Percentiles rank a stretch among this genome's conserved stretches.
Conservation (phyloP, 805 yeast genomes). For the Candida sanyiensis region DNA sequence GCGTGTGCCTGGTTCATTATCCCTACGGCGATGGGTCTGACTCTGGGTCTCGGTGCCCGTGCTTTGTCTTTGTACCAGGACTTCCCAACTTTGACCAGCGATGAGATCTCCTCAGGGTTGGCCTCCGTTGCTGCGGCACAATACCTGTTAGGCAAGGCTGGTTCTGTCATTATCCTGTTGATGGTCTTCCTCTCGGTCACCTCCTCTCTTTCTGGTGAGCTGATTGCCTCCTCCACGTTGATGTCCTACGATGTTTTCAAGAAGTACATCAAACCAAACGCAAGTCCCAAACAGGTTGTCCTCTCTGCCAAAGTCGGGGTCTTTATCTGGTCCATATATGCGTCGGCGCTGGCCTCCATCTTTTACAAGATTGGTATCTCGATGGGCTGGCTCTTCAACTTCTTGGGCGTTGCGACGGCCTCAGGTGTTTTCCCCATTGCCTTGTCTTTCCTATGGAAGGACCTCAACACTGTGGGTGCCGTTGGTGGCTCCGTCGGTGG, state of each 20-base stretch:
- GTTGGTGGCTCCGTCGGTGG: slow-evolving; percentile 35
- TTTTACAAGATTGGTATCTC: slow-evolving; percentile 31
- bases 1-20: slow-evolving; percentile 36
- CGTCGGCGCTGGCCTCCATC: slow-evolving; percentile 35
- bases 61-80: slow-evolving; percentile 29
- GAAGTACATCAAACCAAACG: slow-evolving; percentile 37
- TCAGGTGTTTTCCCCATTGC: slow-evolving; percentile 38
- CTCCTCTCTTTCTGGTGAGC: slow-evolving; percentile 37
- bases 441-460: slow-evolving; percentile 35
- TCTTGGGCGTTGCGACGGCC: slow-evolving; percentile 37
- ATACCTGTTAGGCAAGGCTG: slow-evolving; percentile 37
- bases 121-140: slow-evolving; percentile 37
- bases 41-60: slow-evolving; percentile 35
- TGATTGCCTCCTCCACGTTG: slow-evolving; percentile 37
- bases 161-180: slow-evolving; percentile 35
- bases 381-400: slow-evolving; percentile 36
- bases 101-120: slow-evolving; percentile 33
- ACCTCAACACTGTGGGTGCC: slow-evolving; percentile 33
- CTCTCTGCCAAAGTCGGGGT: slow-evolving; percentile 39
- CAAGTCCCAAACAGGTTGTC: slow-evolving; percentile 37
- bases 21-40: slow-evolving; percentile 34
- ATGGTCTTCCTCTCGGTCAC: slow-evolving; percentile 40
- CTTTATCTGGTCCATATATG: slow-evolving; percentile 32
- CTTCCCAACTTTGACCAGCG: slow-evolving; percentile 33
- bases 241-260: slow-evolving; percentile 43